phyloP scores from a whole-genome alignment of 169 alveolate genomes.

The Plasmodium falciparum region DNA sequence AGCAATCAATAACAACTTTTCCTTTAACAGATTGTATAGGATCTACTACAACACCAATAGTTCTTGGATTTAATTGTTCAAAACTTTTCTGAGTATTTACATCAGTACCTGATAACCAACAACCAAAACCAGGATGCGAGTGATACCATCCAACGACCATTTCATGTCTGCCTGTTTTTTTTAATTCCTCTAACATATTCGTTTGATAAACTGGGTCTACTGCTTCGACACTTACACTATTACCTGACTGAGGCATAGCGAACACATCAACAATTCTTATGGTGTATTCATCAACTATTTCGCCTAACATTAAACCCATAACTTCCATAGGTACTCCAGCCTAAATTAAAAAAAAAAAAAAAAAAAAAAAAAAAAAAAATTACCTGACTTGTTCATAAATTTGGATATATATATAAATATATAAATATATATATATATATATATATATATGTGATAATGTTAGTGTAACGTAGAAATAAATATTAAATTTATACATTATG shows the following conservation, averaged over 20 bases:
- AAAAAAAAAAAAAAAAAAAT: not conserved
- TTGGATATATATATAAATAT: not conserved
- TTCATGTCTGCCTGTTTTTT: slow-evolving; percentile 97
- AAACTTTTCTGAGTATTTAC: slow-evolving; percentile 98
- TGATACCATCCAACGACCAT: slow-evolving; percentile 99
- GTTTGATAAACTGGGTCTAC: slow-evolving; percentile 99
- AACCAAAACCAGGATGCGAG: slow-evolving; percentile 99
- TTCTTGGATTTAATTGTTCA: slow-evolving; percentile 98
- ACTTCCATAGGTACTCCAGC: slow-evolving; percentile 99
- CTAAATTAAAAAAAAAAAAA: slow-evolving; percentile 71
- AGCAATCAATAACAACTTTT: slow-evolving; percentile 99
- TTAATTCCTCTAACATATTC: slow-evolving; percentile 98
- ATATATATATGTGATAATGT: too few relatives aligned
- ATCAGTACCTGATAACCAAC: slow-evolving; percentile 99
- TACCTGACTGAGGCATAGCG: slow-evolving; percentile 99
- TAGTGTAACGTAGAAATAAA: too few relatives aligned
- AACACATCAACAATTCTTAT: slow-evolving; percentile 99
- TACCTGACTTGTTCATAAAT: not conserved
- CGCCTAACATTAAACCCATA: slow-evolving; percentile 99
- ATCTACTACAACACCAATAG: slow-evolving; percentile 99
- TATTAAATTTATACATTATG: too few relatives aligned
- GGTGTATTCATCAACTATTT: slow-evolving; percentile 99
- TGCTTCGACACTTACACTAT: slow-evolving; percentile 98
- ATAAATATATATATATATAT: too few relatives aligned
- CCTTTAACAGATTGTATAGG: slow-evolving; percentile 99